Conservation (phyloP, 768 basidiomycete species). For the Pilatotrama ljubarskyi region DNA sequence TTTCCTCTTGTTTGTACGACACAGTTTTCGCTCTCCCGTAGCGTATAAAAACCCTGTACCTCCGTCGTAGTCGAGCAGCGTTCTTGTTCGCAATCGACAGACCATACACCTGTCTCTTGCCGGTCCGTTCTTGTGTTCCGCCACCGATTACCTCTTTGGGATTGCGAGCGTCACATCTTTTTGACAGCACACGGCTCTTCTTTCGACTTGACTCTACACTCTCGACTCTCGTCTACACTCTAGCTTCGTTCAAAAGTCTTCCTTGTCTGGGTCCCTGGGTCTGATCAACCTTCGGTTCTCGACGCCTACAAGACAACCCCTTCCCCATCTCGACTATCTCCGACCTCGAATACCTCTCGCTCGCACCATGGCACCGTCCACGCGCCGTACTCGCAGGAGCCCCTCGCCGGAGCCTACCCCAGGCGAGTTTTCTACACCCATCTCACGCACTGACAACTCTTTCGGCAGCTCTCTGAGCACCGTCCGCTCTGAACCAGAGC, state of each 20-base stretch:
- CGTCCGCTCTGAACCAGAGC: background rate
- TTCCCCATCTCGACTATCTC: background rate
- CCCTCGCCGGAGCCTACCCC: background rate
- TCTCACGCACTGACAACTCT: background rate
- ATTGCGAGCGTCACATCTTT: background rate
- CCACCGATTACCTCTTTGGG: background rate
- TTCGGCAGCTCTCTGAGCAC: constrained; percentile 2
- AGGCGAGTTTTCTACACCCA: background rate
- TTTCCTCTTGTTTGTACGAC: too few species aligned
- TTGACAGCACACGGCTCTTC: background rate
- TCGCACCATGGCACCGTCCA: background rate
- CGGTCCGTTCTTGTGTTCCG: background rate
- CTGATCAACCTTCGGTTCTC: constrained; percentile 22
- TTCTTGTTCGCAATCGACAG: too few species aligned
- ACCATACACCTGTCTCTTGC: too few species aligned
- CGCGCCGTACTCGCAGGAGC: background rate
- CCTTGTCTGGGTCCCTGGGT: constrained; percentile 15
- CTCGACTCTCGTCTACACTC: background rate
- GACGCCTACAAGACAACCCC: background rate
- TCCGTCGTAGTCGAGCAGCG: too few species aligned
- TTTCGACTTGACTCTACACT: background rate
- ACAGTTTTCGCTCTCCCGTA: too few species aligned
- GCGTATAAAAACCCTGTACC: too few species aligned
- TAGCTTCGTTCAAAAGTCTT: background rate
- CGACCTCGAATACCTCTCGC: background rate